Base-by-base conservation (phyloP, 1,284 basidiomycete genomes). In the Pseudozyma sp. region DNA sequence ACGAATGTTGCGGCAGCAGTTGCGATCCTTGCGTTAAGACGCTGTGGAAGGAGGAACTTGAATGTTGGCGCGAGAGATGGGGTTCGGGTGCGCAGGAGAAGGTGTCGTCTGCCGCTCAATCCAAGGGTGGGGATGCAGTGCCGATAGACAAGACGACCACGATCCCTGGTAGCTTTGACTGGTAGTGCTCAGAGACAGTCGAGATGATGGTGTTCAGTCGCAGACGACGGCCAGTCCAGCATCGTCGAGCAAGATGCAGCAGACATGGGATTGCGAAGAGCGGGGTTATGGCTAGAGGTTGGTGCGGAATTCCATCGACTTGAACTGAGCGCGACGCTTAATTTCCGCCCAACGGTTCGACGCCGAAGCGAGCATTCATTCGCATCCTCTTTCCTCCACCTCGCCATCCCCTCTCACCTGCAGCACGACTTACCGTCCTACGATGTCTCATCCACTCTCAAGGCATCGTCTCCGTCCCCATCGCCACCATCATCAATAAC, bases 21-120 rank as follows among this genome's bases (percentile, higher is more conserved):
- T 79, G 78, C 47, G 59, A 68, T 14, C 78, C 78, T 0, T 79
- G 78, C 55, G 78, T 79, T n/a, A 75, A 75, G 55, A 64, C 63
- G 19, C 75, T 79, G 1, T 78, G 76, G 73, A 71, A 63, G 49
- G 76, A 78, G 34, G 78, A 79, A 55, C 52, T 74, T 6, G 54
- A 19, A 5, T 72, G 66, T 19, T 79, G 78, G 78, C 13, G 56
- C 1, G 60, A 79, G 33, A 33, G 78, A 11, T 79, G 78, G 76
- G 75, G 78, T 1, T 35, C 29, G 0, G 61, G 43, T 1, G 74
- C 67, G 9, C 51, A 58, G 31, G 60, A 68, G 39, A 7, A n/a
- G 17, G 8, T 24, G 4, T 10, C 39, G 19, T 34, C n/a, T 13
- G 7, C 5, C 7, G 14, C 24, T 17, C 13, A 37, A 19, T 47